Conservation (phyloP, 2,329 filamentous ascomycete species). For the Xylaria sp. region DNA sequence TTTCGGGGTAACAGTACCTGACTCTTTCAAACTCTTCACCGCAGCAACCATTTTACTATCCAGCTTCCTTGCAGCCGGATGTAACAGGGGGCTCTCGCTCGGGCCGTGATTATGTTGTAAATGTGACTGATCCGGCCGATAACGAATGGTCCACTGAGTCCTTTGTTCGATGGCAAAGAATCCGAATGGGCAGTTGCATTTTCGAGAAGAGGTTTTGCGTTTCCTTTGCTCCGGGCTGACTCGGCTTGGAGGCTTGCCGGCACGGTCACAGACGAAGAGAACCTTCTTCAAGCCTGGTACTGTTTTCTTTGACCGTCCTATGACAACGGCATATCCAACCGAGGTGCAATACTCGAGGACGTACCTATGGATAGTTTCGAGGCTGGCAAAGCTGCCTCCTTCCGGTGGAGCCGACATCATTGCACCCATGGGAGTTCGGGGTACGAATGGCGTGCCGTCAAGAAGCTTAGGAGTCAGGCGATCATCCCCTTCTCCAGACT, state of each 20-base stretch:
- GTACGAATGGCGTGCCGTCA: constrained; percentile 62
- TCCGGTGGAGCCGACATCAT: constrained; percentile 73
- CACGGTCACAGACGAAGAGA: constrained; percentile 72
- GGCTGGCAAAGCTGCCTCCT: constrained; percentile 70
- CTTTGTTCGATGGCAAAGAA: constrained; percentile 75
- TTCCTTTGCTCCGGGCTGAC: constrained; percentile 73
- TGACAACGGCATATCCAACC: constrained; percentile 74
- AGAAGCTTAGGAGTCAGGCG: constrained; percentile 60
- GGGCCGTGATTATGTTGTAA: constrained; percentile 72
- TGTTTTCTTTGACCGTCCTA: constrained; percentile 74
- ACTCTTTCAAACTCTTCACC: constrained; percentile 73
- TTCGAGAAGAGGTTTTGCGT: constrained; percentile 73
- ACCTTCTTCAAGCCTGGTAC: constrained; percentile 75
- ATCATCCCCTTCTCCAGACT: constrained; percentile 57
- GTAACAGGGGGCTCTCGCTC: constrained; percentile 73
- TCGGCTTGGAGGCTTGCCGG: constrained; percentile 69
- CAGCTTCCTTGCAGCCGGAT: constrained; percentile 72
- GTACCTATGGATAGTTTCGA: constrained; percentile 72
- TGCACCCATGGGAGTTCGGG: constrained; percentile 64
- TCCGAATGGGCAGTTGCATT: constrained; percentile 75
- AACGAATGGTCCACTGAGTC: constrained; percentile 73
- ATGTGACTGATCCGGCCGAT: constrained; percentile 68
- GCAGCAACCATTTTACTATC: constrained; percentile 75
- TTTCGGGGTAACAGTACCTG: constrained; percentile 60
- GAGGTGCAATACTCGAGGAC: constrained; percentile 73